Evolutionary conservation across 306 rosid species (phyloP), one percentile per base, ranked within the genome.

Genomic region (Fragaria ananassa): DNA sequence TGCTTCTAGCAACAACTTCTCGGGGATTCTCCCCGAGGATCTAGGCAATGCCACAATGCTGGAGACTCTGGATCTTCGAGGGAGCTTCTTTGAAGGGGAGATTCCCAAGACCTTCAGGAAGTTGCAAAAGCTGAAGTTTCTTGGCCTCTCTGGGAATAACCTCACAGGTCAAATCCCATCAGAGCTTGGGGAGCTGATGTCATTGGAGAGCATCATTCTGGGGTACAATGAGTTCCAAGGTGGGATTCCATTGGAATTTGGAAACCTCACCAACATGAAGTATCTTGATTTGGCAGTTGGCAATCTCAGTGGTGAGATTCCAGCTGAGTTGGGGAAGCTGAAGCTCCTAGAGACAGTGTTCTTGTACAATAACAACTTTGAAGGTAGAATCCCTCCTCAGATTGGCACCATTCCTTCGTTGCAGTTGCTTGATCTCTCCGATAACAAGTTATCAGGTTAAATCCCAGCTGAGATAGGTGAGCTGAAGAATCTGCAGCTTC

Each of bases 211-310:
- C 34, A 78, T 91, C 58, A 95, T 95, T 56, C 84, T 92, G 45
- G 97, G 99, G 14, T 95, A 90, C 81, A 95, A 95, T 76, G 90
- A 80, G 35, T 92, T 90, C 77, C 88, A 89, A 73, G 99, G 98
- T 51, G 88, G 85, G 25, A 86, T 95, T 84, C 97, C 99, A 39
- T 13, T 12, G 31, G 96, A 87, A 71, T 92, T 95, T 79, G 93
- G 97, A 67, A 91, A 95, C 42, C 97, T 95, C 75, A 88, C 93
- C 67, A 87, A 78, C 75, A 86, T 95, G 31, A 87, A 83, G 79
- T 95, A 92, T 82, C 96, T 95, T 83, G 99, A 95, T 87, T 85
- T 95, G 78, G 93, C 99, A 64, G 85, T 82, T 63, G 93, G 97
- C 21, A 92, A 89, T 84, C 97, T 92, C 77, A 83, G 92, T 68